Conservation (phyloP, 2,329 filamentous ascomycete species). For the Phialemoniopsis sp. region DNA sequence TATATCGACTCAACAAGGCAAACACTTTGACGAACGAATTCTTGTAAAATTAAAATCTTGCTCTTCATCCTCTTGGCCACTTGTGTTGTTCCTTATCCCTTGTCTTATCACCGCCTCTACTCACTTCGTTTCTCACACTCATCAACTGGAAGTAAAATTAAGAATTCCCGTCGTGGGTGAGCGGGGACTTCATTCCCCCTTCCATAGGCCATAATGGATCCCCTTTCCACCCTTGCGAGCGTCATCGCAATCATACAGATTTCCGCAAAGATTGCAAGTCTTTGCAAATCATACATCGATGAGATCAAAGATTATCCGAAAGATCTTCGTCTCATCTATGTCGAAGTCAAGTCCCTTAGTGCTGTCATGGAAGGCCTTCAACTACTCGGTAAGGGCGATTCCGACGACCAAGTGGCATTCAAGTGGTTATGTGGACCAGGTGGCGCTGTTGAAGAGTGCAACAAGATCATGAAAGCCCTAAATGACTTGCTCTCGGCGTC, state of each 20-base stretch:
- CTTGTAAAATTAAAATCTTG: too few relatives aligned
- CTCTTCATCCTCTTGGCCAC: too few relatives aligned
- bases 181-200: too few relatives aligned
- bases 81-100: too few relatives aligned
- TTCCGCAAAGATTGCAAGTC: not conserved
- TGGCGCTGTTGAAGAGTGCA: not conserved
- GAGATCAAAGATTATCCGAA: not conserved
- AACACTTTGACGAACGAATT: too few relatives aligned
- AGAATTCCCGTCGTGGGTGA: too few relatives aligned
- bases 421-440: not conserved
- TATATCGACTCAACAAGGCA: too few relatives aligned
- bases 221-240: too few relatives aligned
- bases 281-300: not conserved
- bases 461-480: not conserved
- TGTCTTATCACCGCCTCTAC: too few relatives aligned
- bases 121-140: too few relatives aligned
- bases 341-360: not conserved
- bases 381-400: not conserved
- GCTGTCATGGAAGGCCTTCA: not conserved
- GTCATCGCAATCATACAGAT: not conserved
- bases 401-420: not conserved
- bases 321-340: not conserved
- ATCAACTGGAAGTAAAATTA: too few relatives aligned
- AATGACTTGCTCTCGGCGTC: not conserved
- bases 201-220: too few relatives aligned